A percentile compares a stretch with the other conserved stretches of the same genome.
Conservation (phyloP, 495 filamentous ascomycete genomes). For the Daldinia vernicosa region DNA sequence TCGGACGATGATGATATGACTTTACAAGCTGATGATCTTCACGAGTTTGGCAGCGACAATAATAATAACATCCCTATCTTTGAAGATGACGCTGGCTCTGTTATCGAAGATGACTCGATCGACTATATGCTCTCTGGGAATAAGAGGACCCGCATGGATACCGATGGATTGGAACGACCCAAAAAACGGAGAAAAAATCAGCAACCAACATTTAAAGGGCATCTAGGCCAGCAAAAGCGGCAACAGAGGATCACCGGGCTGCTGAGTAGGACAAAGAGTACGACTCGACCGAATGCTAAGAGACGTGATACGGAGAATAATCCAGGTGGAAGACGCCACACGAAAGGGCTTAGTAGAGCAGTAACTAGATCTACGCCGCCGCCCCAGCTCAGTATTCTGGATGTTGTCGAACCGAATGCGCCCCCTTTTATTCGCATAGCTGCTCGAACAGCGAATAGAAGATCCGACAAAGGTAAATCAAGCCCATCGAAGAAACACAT, state of each 20-base stretch:
- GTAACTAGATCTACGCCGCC: constrained; percentile 41
- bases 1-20: constrained; percentile 54
- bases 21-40: constrained; percentile 35
- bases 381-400: constrained; percentile 69
- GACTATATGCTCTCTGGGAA: constrained; percentile 61
- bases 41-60: constrained; percentile 11
- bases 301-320: constrained; percentile 11
- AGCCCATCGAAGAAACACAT: constrained; percentile 81
- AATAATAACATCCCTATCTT: constrained; percentile 26
- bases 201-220: constrained; percentile 42
- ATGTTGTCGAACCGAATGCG: constrained; percentile 66
- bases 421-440: constrained; percentile 85
- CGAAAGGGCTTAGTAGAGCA: constrained; percentile 19
- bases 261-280: constrained; percentile 46
- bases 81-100: constrained; percentile 52
- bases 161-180: constrained; percentile 26
- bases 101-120: constrained; percentile 62
- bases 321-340: constrained; percentile 4
- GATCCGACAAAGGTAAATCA: constrained; percentile 70
- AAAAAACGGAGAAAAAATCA: constrained; percentile 44
- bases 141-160: constrained; percentile 45
- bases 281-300: constrained; percentile 1
- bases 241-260: constrained; percentile 60
- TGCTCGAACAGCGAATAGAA: constrained; percentile 70
- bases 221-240: constrained; percentile 38